Conservation (phyloP, 2,329 filamentous ascomycete genomes). For the Fusarium tricinctum region DNA sequence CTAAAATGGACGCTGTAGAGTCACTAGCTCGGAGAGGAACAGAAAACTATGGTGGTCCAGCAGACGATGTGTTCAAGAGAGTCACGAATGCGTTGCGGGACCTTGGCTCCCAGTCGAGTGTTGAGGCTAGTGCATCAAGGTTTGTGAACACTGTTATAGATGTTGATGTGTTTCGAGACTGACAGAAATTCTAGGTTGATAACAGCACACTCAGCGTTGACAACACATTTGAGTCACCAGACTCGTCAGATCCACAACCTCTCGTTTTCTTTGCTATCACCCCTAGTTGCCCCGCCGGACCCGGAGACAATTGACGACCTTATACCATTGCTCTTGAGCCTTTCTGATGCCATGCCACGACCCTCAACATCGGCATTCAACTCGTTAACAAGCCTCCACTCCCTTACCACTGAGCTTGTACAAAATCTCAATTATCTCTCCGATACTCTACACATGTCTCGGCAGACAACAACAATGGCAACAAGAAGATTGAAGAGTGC, state of each 20-base stretch:
- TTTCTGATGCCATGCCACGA: slow-evolving; percentile 76
- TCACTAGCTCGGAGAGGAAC: slow-evolving; percentile 75
- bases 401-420: slow-evolving; percentile 79
- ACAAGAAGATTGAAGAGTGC: slow-evolving; percentile 83
- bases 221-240: slow-evolving; percentile 81
- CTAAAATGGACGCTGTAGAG: slow-evolving; percentile 80
- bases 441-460: slow-evolving; percentile 93
- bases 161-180: slow-evolving; percentile 16
- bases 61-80: slow-evolving; percentile 76
- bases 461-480: slow-evolving; percentile 87
- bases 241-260: slow-evolving; percentile 81
- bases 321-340: slow-evolving; percentile 74
- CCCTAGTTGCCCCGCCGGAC: slow-evolving; percentile 73
- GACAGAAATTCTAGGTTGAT: slow-evolving; percentile 69
- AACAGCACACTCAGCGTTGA: slow-evolving; percentile 80
- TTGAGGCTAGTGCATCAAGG: slow-evolving; percentile 81
- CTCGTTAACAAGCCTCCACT: slow-evolving; percentile 77
- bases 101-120: slow-evolving; percentile 78
- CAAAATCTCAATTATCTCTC: slow-evolving; percentile 87
- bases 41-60: slow-evolving; percentile 74
- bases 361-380: slow-evolving; percentile 73
- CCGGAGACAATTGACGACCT: slow-evolving; percentile 76
- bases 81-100: slow-evolving; percentile 79
- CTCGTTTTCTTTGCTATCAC: slow-evolving; percentile 78
- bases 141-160: slow-evolving; percentile 51